phyloP scores from a whole-genome alignment of 108 stramenopile species.

The Heterococcus sp. region DNA sequence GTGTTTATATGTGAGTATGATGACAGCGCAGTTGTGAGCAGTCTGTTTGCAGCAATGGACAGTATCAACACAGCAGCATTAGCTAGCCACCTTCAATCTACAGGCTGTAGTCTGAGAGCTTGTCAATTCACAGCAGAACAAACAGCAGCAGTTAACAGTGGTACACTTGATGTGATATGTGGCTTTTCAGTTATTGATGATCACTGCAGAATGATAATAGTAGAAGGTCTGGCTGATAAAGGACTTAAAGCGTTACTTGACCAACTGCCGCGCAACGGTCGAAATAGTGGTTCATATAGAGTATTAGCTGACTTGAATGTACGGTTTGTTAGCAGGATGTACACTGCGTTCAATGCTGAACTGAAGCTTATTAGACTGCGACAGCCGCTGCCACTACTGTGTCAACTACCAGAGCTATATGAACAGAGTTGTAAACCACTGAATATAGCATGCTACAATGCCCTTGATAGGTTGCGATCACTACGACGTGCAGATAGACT shows the following conservation, averaged over 20 bases:
- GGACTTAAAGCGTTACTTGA: slow-evolving; percentile 6
- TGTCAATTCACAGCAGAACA: slow-evolving; percentile 15
- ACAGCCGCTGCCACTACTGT: slow-evolving; percentile 45
- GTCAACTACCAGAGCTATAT: slow-evolving; percentile 51
- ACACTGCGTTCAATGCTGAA: slow-evolving; percentile 49
- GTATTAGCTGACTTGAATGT: slow-evolving; percentile 39
- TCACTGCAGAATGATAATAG: slow-evolving; percentile 34
- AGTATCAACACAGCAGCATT: slow-evolving; percentile 12
- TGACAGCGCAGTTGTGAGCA: slow-evolving; percentile 8
- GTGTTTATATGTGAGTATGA: slow-evolving; percentile 38
- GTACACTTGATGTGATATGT: slow-evolving; percentile 44
- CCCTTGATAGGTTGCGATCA: slow-evolving; percentile 35
- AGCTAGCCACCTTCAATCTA: background rate
- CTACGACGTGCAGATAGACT: slow-evolving; percentile 42
- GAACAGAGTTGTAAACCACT: slow-evolving; percentile 55
- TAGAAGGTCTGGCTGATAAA: slow-evolving; percentile 18
- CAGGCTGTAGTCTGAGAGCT: slow-evolving; percentile 3
- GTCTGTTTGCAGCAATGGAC: slow-evolving; percentile 22
- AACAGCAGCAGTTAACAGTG: slow-evolving; percentile 15
- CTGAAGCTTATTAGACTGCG: slow-evolving; percentile 52
- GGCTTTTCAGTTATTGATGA: slow-evolving; percentile 49
- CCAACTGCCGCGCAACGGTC: slow-evolving; percentile 6
- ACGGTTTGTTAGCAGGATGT: slow-evolving; percentile 44
- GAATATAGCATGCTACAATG: slow-evolving; percentile 34
- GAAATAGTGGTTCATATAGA: slow-evolving; percentile 30